phyloP scores from a whole-genome alignment of 208 protist species.

The Leptomonas seymouri region DNA sequence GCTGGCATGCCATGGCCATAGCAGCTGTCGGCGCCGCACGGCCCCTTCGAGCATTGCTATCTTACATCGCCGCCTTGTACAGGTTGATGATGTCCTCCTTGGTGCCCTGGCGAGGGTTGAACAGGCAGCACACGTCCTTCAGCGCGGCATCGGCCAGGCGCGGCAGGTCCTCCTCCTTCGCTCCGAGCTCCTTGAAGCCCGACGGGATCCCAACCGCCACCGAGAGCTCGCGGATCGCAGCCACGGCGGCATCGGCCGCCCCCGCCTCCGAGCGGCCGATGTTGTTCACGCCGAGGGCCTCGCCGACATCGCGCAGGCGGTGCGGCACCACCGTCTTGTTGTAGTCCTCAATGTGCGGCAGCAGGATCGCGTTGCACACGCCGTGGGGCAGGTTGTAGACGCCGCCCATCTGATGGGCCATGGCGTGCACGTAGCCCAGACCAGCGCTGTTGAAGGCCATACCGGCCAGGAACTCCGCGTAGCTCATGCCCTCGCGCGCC shows the following conservation, averaged over 20 bases:
- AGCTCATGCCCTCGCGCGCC: constrained; percentile 84
- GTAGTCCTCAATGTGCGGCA: constrained; percentile 76
- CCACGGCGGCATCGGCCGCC: constrained; percentile 59
- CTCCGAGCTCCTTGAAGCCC: constrained; percentile 62
- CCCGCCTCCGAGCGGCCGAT: constrained; percentile 40
- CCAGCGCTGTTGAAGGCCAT: constrained; percentile 93
- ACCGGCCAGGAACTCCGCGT: constrained; percentile 84
- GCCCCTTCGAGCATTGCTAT: too few relatives aligned
- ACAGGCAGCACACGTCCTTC: constrained; percentile 49
- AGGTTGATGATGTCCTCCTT: constrained; percentile 59
- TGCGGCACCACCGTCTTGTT: constrained; percentile 59
- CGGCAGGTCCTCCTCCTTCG: constrained; percentile 50
- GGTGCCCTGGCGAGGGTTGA: constrained; percentile 60
- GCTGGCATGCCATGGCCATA: too few relatives aligned
- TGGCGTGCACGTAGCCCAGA: constrained; percentile 88
- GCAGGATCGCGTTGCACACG: constrained; percentile 88
- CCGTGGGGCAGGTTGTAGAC: constrained; percentile 89
- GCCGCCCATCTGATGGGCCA: constrained; percentile 88
- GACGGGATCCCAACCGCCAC: constrained; percentile 56
- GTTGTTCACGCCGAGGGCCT: constrained; percentile 49
- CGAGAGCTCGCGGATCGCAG: constrained; percentile 52
- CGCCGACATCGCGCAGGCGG: constrained; percentile 63
- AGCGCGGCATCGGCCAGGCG: constrained; percentile 49
- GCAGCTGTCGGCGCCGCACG: too few relatives aligned
- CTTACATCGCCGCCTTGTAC: constrained; percentile 45